These are phyloP conservation scores for Nevesoporus exiguus DNA, from an alignment of 768 basidiomycete species.

Conservation along the genomic window DNA sequence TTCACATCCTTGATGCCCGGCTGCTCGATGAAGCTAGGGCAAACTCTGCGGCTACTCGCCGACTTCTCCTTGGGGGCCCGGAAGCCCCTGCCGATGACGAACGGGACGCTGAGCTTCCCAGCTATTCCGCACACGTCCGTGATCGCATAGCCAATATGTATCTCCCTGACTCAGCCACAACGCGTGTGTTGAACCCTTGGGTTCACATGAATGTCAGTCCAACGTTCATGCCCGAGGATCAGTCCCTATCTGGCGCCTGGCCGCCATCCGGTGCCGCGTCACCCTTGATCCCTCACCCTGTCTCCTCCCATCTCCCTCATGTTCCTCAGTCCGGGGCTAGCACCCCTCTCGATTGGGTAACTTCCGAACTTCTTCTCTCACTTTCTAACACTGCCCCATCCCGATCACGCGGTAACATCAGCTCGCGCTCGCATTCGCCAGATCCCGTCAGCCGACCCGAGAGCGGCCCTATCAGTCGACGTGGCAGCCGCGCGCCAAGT, in stretches of 20 bases:
- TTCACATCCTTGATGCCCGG: constrained; percentile 75
- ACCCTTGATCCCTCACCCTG: constrained; percentile 37
- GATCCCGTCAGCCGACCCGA: constrained; percentile 26
- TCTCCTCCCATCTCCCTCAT: constrained; percentile 34
- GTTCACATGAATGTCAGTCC: constrained; percentile 41
- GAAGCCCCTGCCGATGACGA: constrained; percentile 43
- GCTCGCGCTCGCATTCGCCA: constrained; percentile 16
- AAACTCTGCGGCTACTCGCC: constrained; percentile 70
- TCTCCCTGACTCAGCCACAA: constrained; percentile 56
- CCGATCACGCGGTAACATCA: constrained; percentile 14
- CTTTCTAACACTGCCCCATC: constrained; percentile 41
- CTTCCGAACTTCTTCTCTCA: constrained; percentile 77
- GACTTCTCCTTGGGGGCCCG: constrained; percentile 40
- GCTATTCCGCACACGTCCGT: constrained; percentile 84
- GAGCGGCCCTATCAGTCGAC: constrained; percentile 32
- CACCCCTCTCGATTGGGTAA: constrained; percentile 71
- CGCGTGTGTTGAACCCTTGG: constrained; percentile 68
- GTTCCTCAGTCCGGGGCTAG: constrained; percentile 42
- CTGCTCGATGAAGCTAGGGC: constrained; percentile 73
- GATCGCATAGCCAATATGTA: constrained; percentile 85
- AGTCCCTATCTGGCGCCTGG: constrained; percentile 18
- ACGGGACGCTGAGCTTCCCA: constrained; percentile 76
- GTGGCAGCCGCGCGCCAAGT: constrained; percentile 50
- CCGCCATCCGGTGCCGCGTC: constrained; percentile 36
- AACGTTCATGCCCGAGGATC: constrained; percentile 21